phyloP scores from a whole-genome alignment of 2,329 filamentous ascomycete species.

The Epichloe hybrida region DNA sequence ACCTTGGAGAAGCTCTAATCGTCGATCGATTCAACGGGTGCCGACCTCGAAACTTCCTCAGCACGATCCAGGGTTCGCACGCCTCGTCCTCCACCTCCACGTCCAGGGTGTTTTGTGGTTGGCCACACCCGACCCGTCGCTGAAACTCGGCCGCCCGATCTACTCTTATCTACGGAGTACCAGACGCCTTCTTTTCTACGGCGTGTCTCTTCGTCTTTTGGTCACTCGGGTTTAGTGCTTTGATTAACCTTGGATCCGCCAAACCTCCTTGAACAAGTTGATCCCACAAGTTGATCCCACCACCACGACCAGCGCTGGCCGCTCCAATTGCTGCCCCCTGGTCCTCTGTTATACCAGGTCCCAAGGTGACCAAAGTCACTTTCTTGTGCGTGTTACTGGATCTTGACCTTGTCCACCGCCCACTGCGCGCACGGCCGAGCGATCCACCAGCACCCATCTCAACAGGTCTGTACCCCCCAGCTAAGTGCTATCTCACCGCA shows the following conservation, averaged over 20 bases:
- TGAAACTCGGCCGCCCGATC: no score
- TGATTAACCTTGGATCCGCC: no score
- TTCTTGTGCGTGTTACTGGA: neutral
- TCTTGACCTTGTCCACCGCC: slow-evolving; percentile 2
- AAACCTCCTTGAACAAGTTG: no score
- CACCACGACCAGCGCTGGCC: neutral
- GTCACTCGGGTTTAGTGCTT: neutral
- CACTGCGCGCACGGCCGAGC: slow-evolving; percentile 1
- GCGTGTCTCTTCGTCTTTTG: no score
- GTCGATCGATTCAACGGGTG: neutral
- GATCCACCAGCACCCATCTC: slow-evolving; percentile 3
- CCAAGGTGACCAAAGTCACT: neutral
- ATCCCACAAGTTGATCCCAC: no score
- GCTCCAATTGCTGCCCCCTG: neutral
- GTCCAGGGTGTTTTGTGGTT: no score
- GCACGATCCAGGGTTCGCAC: neutral
- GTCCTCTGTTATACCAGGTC: neutral
- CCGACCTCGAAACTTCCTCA: neutral
- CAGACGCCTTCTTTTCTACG: no score
- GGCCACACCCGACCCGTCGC: no score
- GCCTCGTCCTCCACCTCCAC: neutral
- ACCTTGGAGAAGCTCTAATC: neutral
- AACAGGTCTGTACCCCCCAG: neutral
- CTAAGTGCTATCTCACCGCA: neutral
- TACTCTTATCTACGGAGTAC: no score